phyloP scores from a whole-genome alignment of 352 stramenopile genomes.

The Pythium dissotocum region DNA sequence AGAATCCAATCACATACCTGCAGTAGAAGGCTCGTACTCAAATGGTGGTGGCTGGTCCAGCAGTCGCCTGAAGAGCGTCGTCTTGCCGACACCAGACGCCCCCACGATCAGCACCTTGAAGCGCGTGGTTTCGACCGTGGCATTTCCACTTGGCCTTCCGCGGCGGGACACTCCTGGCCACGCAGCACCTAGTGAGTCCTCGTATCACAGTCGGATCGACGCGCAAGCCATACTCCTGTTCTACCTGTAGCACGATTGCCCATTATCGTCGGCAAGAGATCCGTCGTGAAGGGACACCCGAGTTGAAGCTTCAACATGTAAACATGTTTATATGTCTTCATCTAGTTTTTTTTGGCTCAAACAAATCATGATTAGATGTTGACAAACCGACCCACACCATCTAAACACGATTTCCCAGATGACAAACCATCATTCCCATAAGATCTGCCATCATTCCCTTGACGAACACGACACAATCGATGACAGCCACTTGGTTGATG shows the following conservation, averaged over 20 bases:
- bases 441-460: background rate
- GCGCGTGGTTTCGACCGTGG: background rate
- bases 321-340: background rate
- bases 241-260: background rate
- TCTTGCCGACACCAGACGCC: conserved; percentile 46
- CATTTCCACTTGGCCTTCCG: conserved; percentile 13
- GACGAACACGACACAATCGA: background rate
- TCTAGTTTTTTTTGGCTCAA: background rate
- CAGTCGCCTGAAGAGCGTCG: conserved; percentile 51
- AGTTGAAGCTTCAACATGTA: background rate
- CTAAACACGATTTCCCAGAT: background rate
- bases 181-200: background rate
- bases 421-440: background rate
- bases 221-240: too few relatives aligned
- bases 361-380: background rate
- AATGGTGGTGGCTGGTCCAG: conserved; percentile 28
- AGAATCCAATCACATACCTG: conserved; percentile 28
- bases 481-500: background rate
- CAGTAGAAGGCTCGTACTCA: conserved; percentile 37
- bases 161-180: background rate
- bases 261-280: background rate
- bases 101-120: conserved; percentile 58
- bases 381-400: background rate
- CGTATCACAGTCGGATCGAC: too few relatives aligned
- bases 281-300: background rate